phyloP scores from a whole-genome alignment of 176 grass and related monocot genomes.

The Phoenix roebelenii region DNA sequence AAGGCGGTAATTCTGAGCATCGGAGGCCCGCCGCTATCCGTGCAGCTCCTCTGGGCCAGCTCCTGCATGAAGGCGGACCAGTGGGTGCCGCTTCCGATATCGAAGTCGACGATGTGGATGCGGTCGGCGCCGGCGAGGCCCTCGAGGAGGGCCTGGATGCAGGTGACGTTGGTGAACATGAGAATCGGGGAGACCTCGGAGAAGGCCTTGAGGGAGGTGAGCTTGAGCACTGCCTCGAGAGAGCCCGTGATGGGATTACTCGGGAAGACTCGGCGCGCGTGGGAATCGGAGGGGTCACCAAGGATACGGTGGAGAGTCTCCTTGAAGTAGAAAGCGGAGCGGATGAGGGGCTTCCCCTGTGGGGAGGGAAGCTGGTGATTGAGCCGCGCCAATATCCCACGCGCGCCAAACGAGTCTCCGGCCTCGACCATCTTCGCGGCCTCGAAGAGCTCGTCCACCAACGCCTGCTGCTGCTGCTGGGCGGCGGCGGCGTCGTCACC shows the following conservation, averaged over 20 bases:
- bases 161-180: conserved; percentile 78
- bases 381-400: conserved; percentile 99
- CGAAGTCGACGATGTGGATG: conserved; percentile 83
- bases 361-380: conserved; percentile 90
- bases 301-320: conserved; percentile 70
- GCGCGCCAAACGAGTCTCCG: conserved; percentile 60
- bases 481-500: conserved; percentile 12
- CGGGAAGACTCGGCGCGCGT: not conserved
- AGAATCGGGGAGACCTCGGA: conserved; percentile 68
- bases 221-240: conserved; percentile 55
- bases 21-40: conserved; percentile 5
- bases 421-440: conserved; percentile 73
- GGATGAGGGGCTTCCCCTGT: conserved; percentile 78
- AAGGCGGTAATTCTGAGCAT: conserved; percentile 62
- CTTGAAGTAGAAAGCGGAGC: conserved; percentile 92
- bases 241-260: not conserved
- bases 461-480: conserved; percentile 27
- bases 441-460: conserved; percentile 48
- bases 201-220: conserved; percentile 64
- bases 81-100: conserved; percentile 63
- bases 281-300: conserved; percentile 8
- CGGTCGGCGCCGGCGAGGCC: conserved; percentile 44
- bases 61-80: conserved; percentile 95
- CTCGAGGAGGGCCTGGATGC: conserved; percentile 63
- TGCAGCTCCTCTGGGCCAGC: conserved; percentile 27